These are phyloP conservation scores for Vickermania ingenoplastis DNA, from an alignment of 208 protist species.

Conservation along the genomic window DNA sequence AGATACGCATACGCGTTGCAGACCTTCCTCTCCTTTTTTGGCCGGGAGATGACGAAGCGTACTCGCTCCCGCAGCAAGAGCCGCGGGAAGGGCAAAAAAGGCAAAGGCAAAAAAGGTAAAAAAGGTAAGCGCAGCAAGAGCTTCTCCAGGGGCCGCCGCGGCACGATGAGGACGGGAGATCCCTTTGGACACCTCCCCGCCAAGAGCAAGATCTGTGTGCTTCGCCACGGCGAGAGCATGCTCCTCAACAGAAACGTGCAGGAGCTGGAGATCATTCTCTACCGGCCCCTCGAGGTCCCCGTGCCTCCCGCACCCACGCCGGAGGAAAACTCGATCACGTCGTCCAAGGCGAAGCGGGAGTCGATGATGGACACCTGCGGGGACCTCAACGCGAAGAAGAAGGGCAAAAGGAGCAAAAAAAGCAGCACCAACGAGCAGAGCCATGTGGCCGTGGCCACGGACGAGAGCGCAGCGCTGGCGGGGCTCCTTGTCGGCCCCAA, in stretches of 20 bases:
- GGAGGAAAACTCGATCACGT: not conserved
- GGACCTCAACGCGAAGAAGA: conserved; percentile 4
- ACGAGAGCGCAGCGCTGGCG: not conserved
- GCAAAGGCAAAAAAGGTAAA: not conserved
- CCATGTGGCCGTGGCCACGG: not conserved
- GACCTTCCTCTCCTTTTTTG: no score
- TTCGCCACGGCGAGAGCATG: conserved; percentile 50
- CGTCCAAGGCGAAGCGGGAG: not conserved
- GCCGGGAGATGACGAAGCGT: not conserved
- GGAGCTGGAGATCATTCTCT: conserved; percentile 75
- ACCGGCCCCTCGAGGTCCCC: conserved; percentile 28
- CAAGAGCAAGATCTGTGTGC: conserved; percentile 12
- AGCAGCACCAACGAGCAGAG: not conserved
- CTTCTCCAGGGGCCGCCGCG: not conserved
- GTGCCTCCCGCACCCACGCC: not conserved
- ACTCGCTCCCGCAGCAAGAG: not conserved
- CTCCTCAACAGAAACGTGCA: conserved; percentile 33
- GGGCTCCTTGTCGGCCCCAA: not conserved
- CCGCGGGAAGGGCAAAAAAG: not conserved
- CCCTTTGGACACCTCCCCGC: not conserved
- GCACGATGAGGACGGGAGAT: not conserved
- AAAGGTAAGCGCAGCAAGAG: not conserved
- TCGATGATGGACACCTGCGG: not conserved
- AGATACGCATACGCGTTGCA: no score
- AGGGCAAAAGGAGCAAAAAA: not conserved